Base-by-base conservation (phyloP, 345 rosid species). In the Cardamine occulta region DNA sequence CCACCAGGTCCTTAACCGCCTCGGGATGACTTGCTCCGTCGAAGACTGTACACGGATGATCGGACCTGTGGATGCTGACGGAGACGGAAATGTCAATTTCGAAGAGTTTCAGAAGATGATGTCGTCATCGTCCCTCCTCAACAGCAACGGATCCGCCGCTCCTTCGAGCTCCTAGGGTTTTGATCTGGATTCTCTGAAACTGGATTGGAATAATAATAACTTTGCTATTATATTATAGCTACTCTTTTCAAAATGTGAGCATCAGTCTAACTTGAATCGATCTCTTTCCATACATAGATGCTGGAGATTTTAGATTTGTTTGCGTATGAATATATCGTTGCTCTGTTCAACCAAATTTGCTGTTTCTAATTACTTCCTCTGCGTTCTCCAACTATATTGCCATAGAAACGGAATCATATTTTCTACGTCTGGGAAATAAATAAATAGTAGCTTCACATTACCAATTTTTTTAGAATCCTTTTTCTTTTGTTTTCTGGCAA, bases 51-150 rank as follows among this genome's bases (percentile, higher is more conserved):
- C 21, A 13, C 34, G 74, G 70, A 91, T 91, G 98, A 91, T 94
- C 68, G 73, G 55, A 23, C 79, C 85, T 8, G 96, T 91, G 8
- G 98, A 94, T 74, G 76, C 88, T 0, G 97, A 94, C 63, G 98
- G 96, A 32, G 98, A 94, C 17, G 96, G 95, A 9, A 76, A 72
- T 32, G 97, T 94, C n/a, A 88, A 87, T 63, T 94, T 83, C 78
- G 81, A 67, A 49, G 98, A 94, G 87, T 94, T 94, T 63, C 70
- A 84, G 82, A 83, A 84, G 85, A 91, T 91, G 96, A 91, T 94
- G 97, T 78, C 76, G 35, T 63, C 82, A 8, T 74, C 82, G 0
- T 72, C 81, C 4, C 77, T 78, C 40, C 1, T 49, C 48, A 23
- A 11, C 74, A 42, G 18, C 47, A 75, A 54, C 57, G 34, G 12